Base-by-base conservation (phyloP, 148 eudicot genomes). In the Amaranthus cruentus region DNA sequence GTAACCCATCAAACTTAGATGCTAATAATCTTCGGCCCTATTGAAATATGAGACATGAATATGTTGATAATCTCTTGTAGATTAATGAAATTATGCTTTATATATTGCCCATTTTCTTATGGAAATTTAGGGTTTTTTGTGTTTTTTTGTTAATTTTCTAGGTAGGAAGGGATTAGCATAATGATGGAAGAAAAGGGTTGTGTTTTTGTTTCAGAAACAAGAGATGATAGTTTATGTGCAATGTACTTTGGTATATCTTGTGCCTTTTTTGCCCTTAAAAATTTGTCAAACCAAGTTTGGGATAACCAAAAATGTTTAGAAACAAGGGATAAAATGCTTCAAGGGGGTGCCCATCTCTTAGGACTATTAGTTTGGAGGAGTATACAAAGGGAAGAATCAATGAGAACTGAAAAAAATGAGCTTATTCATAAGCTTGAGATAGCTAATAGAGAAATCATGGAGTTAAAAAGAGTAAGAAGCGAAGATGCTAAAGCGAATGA, bases 401-500 rank as follows among this genome's bases (percentile, higher is more conserved):
- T 75, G 7, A 69, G 58, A 47, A 75, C 44, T 15, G 83, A 67
- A 53, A 83, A 77, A 28, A 42, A 58, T 12, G 84, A 84, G 73
- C 87, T 90, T 79, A 57, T 82, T 73, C 79, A 46, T 21, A 87
- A 86, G 81, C 86, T 94, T 6, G 81, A 85, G 70, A 73, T 46
- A 38, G 86, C 87, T 13, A 76, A 86, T 74, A 82, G 68, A 71
- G 89, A 88, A 69, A 78, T 84, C 9, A 76, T 77, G 47, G 91
- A 87, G 76, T 75, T 95, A 76, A 92, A 84, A 81, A 80, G 62
- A 44, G 73, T 66, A 67, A 84, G 99, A 72, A 84, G 83, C 13
- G 99, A 95, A 73, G 99, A 95, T 69, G 97, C 90, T 46, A 88
- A 85, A 71, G 99, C 97, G 2, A 95, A 95, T 67, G 96, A 92